Evolutionary conservation across 768 basidiomycete genomes (phyloP).

Genomic region (Auricularia auricula-judae): DNA sequence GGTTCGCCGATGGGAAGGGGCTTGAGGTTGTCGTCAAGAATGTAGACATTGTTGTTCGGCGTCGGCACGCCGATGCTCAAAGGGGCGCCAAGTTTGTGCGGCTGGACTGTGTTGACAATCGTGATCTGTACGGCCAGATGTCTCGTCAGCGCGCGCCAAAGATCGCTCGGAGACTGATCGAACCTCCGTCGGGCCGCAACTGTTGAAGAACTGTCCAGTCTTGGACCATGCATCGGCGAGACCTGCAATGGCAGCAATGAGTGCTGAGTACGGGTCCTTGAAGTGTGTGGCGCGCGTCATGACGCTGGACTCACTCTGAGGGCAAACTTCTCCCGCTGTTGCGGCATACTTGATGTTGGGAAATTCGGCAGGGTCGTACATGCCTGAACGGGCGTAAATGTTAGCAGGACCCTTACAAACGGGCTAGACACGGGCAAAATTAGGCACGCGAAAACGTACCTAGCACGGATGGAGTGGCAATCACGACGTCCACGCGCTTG

Average conservation of each 20-base stretch:
- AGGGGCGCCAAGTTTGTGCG: conserved; percentile 28
- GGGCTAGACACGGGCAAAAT: not conserved
- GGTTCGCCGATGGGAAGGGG: conserved; percentile 9
- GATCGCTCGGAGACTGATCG: not conserved
- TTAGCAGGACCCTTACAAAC: not conserved
- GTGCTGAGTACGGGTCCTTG: not conserved
- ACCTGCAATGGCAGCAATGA: not conserved
- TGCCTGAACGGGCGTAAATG: not conserved
- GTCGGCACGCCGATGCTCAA: conserved; percentile 42
- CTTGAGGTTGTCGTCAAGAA: conserved; percentile 7
- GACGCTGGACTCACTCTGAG: conserved; percentile 3
- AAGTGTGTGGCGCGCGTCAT: not conserved
- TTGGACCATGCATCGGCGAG: conserved; percentile 12
- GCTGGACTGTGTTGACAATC: conserved; percentile 46
- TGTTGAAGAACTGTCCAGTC: conserved; percentile 10
- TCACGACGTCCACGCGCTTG: conserved; percentile 11
- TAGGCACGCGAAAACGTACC: not conserved
- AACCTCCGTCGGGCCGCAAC: conserved; percentile 14
- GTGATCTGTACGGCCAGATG: conserved; percentile 27
- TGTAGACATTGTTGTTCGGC: conserved; percentile 30
- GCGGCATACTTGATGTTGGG: conserved; percentile 11
- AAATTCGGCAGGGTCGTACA: conserved; percentile 11
- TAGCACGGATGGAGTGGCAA: conserved; percentile 12
- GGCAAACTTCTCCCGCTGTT: conserved; percentile 13
- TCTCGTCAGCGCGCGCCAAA: not conserved